Conservation (phyloP, 2,329 filamentous ascomycete species). For the Emergomyces africanus region DNA sequence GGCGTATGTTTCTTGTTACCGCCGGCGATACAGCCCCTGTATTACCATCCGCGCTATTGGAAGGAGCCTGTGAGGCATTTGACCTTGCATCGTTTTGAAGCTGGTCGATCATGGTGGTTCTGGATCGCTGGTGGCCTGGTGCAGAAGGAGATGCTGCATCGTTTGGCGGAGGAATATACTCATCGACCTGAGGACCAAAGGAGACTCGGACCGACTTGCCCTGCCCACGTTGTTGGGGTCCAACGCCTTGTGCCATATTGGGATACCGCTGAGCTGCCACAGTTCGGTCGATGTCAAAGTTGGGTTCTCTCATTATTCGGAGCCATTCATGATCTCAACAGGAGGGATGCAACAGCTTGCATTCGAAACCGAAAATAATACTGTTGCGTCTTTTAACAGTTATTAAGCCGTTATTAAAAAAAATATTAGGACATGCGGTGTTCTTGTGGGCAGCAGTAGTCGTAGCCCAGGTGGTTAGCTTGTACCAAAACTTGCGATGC, state of each 20-base stretch:
- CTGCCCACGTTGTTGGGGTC: conserved; percentile 17
- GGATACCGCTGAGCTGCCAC: conserved; percentile 14
- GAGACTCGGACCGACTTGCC: conserved; percentile 26
- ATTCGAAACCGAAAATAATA: background rate
- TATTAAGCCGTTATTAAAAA: background rate
- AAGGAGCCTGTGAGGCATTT: background rate
- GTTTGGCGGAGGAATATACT: conserved; percentile 23
- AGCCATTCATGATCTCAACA: conserved; percentile 20
- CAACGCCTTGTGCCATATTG: conserved; percentile 19
- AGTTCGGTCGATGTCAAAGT: conserved; percentile 23
- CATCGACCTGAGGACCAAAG: conserved; percentile 28
- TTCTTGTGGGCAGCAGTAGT: background rate
- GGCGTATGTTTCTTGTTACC: conserved; percentile 15
- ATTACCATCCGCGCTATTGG: background rate
- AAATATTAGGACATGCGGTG: background rate
- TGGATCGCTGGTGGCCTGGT: conserved; percentile 15
- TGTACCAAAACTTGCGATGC: background rate
- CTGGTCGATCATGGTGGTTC: background rate
- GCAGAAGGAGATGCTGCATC: conserved; percentile 18
- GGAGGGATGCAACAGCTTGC: background rate
- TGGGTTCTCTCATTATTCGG: conserved; percentile 23
- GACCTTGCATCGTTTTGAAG: background rate
- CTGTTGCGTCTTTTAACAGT: background rate
- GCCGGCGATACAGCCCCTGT: background rate
- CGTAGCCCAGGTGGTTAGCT: background rate